Evolutionary conservation across 805 yeast species (phyloP).

Genomic region (Nakazawaea wickerhamii): DNA sequence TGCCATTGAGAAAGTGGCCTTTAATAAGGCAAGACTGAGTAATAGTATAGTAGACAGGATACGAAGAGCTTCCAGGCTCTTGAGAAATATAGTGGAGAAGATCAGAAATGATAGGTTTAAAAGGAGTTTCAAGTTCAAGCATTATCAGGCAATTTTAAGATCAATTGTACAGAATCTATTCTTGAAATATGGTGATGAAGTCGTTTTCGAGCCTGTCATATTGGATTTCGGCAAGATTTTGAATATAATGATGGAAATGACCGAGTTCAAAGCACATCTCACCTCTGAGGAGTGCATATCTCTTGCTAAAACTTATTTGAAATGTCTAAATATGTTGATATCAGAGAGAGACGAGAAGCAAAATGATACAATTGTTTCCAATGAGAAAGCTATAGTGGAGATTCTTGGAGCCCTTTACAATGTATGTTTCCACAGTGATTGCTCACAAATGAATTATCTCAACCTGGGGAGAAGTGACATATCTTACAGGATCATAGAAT

Average conservation of each 20-base stretch:
- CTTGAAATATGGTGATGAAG: constrained; percentile 9
- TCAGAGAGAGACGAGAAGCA: constrained; percentile 1
- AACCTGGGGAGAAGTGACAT: background rate
- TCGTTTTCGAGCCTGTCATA: constrained; percentile 24
- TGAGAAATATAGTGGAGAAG: constrained; percentile 24
- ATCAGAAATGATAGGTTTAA: constrained; percentile 14
- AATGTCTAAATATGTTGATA: constrained; percentile 15
- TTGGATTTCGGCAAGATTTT: constrained; percentile 25
- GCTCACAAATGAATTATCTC: background rate
- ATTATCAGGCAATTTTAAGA: constrained; percentile 20
- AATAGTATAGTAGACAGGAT: constrained; percentile 26
- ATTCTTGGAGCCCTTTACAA: constrained; percentile 16
- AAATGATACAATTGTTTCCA: background rate
- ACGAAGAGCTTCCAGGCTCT: constrained; percentile 26
- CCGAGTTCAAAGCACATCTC: constrained; percentile 23
- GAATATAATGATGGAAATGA: constrained; percentile 19
- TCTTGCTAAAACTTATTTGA: constrained; percentile 15
- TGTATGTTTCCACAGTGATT: constrained; percentile 20
- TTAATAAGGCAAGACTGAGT: constrained; percentile 16
- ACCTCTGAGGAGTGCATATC: constrained; percentile 15
- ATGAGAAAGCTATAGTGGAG: constrained; percentile 20
- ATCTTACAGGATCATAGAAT: constrained; percentile 2
- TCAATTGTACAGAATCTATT: constrained; percentile 17
- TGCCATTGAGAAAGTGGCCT: constrained; percentile 32
- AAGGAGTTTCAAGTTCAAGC: constrained; percentile 21